Percentiles rank a stretch among this genome's conserved stretches.
Conservation (phyloP, 2,329 filamentous ascomycete genomes). For the Simplicillium sp. region DNA sequence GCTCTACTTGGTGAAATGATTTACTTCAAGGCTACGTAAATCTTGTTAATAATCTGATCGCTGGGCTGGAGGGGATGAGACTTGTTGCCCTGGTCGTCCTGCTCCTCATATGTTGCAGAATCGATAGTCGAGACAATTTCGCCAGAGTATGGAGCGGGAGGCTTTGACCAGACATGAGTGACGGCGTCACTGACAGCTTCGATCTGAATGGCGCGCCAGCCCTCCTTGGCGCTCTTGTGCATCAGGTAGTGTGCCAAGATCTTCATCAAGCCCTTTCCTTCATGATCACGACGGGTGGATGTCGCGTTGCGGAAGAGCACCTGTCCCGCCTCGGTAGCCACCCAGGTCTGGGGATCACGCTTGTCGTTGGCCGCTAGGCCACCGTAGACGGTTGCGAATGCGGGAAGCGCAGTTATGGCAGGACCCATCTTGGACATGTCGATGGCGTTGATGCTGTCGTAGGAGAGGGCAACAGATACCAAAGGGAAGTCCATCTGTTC, state of each 20-base stretch:
- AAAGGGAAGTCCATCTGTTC: slow-evolving; percentile 22
- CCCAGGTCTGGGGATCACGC: slow-evolving; percentile 14
- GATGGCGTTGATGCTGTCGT: slow-evolving; percentile 12
- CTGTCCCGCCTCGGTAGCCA: slow-evolving; percentile 14
- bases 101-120: slow-evolving; percentile 4
- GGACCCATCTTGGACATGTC: slow-evolving; percentile 6
- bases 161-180: slow-evolving; percentile 14
- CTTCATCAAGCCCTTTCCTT: slow-evolving; percentile 15
- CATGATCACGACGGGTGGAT: slow-evolving; percentile 15
- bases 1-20: no score
- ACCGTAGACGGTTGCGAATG: background rate
- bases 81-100: slow-evolving; percentile 6
- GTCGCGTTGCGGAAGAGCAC: slow-evolving; percentile 16
- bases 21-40: slow-evolving; percentile 6
- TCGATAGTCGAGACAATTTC: slow-evolving; percentile 8
- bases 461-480: slow-evolving; percentile 18
- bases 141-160: slow-evolving; percentile 14
- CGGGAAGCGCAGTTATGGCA: slow-evolving; percentile 3
- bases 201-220: slow-evolving; percentile 17
- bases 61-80: slow-evolving; percentile 7
- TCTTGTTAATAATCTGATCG: slow-evolving; percentile 6
- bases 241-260: slow-evolving; percentile 13
- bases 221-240: slow-evolving; percentile 9
- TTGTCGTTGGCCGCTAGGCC: slow-evolving; percentile 7
- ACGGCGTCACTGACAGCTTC: slow-evolving; percentile 14